Evolutionary conservation across 2,329 filamentous ascomycete species (phyloP), one percentile per base, ranked within the genome.

Genomic region (Xylariaceae sp.): DNA sequence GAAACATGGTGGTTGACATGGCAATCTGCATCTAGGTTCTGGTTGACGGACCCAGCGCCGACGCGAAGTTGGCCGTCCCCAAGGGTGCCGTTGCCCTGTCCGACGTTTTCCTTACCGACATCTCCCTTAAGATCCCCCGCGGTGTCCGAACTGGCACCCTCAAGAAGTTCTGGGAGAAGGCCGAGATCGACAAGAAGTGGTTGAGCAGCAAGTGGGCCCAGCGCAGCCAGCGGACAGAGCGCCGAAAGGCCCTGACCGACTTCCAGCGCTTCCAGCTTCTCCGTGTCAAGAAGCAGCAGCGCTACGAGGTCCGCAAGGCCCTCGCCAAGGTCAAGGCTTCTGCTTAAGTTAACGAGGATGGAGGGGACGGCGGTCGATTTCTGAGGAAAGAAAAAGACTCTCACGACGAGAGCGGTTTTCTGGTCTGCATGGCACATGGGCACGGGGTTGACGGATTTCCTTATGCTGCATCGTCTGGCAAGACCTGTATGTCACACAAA

Each of bases 241-340:
- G 90, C 82, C 89, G 94, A 84, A 89, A 88, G 82, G 86, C 86
- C 74, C 84, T 99, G 70, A 95, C 88, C 80, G 94, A 99, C 86
- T 99, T 99, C 77, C 94, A 99, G 85, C 89, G 94, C 79, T 99
- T 97, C 91, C 97, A 99, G 90, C 94, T 97, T 74, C 85, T 97
- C 87, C 88, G 93, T 80, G 85, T 97, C 82, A 95, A 93, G 89
- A 99, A 99, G 88, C 92, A 97, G 88, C 90, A 92, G 78, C 90
- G 92, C 78, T 97, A 95, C 82, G 92, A 97, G 85, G 88, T 96
- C 81, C 89, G 89, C 82, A 97, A 97, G 89, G 88, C 90, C 74
- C 84, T 95, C 76, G 90, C 92, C 77, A 96, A 96, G 87, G 82
- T 96, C 81, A 89, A 89, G 83, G 88, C 89, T 73, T 81, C 88